Percentiles rank a stretch among this genome's conserved stretches.
phyloP scores from a whole-genome alignment of 2,329 filamentous ascomycete species.

The Epichloe aotearoae region DNA sequence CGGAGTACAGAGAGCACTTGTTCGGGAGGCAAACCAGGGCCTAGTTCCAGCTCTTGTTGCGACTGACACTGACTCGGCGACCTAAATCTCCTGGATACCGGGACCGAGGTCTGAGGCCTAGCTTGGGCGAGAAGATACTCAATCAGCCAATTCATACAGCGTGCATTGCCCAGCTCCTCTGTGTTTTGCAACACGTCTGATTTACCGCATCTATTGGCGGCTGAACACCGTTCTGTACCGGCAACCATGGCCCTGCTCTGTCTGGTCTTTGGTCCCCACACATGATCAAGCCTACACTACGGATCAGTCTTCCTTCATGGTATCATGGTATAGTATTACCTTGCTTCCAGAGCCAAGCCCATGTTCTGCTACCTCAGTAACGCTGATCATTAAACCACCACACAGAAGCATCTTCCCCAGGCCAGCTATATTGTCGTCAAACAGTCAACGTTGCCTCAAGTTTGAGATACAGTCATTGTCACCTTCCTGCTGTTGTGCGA shows the following conservation, averaged over 20 bases:
- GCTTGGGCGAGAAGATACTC: not conserved
- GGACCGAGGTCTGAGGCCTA: not conserved
- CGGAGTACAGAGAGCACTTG: no score
- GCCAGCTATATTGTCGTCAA: not conserved
- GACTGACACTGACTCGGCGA: not conserved
- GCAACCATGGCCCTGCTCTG: not conserved
- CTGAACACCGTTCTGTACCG: not conserved
- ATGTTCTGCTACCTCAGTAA: not conserved
- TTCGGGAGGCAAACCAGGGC: not conserved
- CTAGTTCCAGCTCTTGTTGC: not conserved
- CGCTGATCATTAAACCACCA: slow-evolving; percentile 2
- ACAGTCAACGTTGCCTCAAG: not conserved
- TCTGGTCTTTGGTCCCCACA: not conserved
- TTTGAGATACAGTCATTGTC: not conserved
- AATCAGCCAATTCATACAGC: not conserved
- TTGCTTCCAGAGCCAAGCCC: not conserved
- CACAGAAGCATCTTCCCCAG: not conserved
- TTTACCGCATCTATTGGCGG: not conserved
- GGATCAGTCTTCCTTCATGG: not conserved
- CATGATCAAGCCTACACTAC: not conserved
- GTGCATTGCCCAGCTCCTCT: not conserved
- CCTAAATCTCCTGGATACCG: not conserved
- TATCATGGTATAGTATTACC: not conserved
- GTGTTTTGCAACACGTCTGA: not conserved
- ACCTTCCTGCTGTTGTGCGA: not conserved